Conservation (phyloP, 208 protist species). For the Histomonas meleagridis region DNA sequence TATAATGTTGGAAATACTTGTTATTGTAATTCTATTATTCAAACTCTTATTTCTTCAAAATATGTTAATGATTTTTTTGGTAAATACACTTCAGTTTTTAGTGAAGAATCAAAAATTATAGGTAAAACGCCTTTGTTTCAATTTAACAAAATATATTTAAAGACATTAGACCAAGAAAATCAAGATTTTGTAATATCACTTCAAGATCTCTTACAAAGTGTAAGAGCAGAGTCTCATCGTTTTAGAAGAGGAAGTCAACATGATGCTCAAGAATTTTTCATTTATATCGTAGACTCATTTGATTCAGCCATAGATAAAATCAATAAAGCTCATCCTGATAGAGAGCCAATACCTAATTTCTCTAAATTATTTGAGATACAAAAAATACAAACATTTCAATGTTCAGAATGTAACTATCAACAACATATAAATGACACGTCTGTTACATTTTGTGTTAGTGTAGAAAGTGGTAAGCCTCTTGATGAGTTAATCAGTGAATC, state of each 20-base stretch:
- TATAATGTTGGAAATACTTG: slow-evolving; percentile 13
- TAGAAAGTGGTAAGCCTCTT: too few species aligned
- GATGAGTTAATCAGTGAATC: too few species aligned
- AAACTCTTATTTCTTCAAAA: not conserved
- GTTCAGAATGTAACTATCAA: too few species aligned
- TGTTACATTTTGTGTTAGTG: too few species aligned
- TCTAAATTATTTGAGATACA: too few species aligned
- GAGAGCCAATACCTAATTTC: too few species aligned
- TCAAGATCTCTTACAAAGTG: not conserved
- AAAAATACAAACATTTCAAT: too few species aligned
- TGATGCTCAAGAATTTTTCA: slow-evolving; percentile 5
- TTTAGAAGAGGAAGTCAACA: not conserved
- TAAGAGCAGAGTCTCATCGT: not conserved
- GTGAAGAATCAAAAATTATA: not conserved
- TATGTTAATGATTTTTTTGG: not conserved
- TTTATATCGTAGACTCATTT: not conserved
- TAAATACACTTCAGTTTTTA: not conserved
- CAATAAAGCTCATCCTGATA: too few species aligned
- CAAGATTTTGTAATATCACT: not conserved
- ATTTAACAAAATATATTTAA: not conserved
- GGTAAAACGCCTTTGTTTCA: not conserved
- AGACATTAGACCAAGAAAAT: not conserved
- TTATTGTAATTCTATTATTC: not conserved
- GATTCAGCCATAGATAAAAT: not conserved
- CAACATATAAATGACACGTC: too few species aligned